phyloP scores from a whole-genome alignment of 768 basidiomycete species.

The Fomitopsis serialis region DNA sequence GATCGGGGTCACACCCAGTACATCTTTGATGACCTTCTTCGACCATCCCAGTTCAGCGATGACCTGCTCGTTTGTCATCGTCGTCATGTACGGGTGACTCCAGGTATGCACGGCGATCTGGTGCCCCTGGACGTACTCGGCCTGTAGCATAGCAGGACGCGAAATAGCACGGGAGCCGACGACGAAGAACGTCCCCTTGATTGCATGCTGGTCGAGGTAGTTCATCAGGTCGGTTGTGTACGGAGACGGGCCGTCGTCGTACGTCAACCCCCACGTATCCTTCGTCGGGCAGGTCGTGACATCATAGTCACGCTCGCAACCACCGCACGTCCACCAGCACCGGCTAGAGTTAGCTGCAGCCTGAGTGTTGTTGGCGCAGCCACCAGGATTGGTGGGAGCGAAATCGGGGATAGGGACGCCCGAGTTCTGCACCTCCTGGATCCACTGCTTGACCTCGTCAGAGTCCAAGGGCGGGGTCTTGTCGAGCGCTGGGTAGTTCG shows the following conservation, averaged over 20 bases:
- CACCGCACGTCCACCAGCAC: conserved; percentile 83
- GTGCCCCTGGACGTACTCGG: conserved; percentile 73
- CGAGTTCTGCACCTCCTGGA: conserved; percentile 49
- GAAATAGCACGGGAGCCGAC: conserved; percentile 79
- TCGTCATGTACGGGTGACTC: conserved; percentile 72
- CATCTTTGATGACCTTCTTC: conserved; percentile 79
- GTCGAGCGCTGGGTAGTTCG: conserved; percentile 68
- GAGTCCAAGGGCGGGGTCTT: conserved; percentile 52
- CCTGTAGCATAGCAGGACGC: conserved; percentile 62
- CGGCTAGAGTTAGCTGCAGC: conserved; percentile 39
- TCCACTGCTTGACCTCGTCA: conserved; percentile 65
- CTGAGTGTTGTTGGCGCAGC: conserved; percentile 54
- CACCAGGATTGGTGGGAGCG: conserved; percentile 31
- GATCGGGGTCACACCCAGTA: conserved; percentile 71
- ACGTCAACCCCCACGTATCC: conserved; percentile 52
- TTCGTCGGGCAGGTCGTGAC: conserved; percentile 71
- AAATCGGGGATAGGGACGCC: conserved; percentile 57
- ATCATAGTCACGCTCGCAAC: conserved; percentile 64
- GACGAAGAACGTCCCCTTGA: conserved; percentile 84
- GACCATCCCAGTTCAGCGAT: conserved; percentile 90
- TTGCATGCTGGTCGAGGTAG: conserved; percentile 56
- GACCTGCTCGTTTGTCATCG: conserved; percentile 70
- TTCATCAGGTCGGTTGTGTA: conserved; percentile 71
- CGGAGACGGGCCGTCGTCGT: conserved; percentile 77
- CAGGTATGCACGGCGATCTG: conserved; percentile 72